Conservation (phyloP, 2,329 filamentous ascomycete genomes). For the Coniochaeta sp. region DNA sequence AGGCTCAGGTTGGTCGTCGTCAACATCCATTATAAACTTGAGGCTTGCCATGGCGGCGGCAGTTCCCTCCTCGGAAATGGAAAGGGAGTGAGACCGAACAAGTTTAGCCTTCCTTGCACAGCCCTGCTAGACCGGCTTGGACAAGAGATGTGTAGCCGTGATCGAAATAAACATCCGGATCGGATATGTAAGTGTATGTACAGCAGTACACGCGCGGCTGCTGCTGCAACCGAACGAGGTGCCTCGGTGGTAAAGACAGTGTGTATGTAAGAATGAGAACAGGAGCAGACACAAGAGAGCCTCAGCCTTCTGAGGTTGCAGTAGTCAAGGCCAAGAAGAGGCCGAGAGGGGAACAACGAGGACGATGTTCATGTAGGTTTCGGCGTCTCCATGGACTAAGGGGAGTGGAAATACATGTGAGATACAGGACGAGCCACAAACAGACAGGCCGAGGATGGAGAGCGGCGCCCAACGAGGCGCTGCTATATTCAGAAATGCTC, state of each 20-base stretch:
- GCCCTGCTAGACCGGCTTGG: conserved; percentile 30
- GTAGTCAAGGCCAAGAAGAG: neutral
- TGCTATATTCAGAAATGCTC: conserved; percentile 17
- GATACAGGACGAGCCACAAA: conserved; percentile 1
- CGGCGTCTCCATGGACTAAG: neutral
- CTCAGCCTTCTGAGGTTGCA: neutral
- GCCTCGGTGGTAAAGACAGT: conserved; percentile 9
- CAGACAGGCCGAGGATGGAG: too few species aligned
- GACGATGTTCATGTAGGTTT: neutral
- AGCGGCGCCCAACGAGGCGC: conserved; percentile 12
- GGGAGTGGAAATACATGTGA: neutral
- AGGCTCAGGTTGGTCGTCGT: conserved; percentile 37
- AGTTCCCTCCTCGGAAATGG: neutral
- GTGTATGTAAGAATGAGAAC: conserved; percentile 7
- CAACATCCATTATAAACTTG: conserved; percentile 50
- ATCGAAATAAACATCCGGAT: conserved; percentile 18
- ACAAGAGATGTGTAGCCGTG: conserved; percentile 23
- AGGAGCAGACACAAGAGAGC: conserved; percentile 4
- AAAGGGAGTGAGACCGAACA: conserved; percentile 19
- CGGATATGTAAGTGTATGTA: conserved; percentile 6
- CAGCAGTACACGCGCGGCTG: conserved; percentile 19
- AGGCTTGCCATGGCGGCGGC: conserved; percentile 43
- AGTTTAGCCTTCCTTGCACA: conserved; percentile 41
- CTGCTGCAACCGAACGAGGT: conserved; percentile 10
- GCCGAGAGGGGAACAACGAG: neutral